A percentile compares a stretch with the other conserved stretches of the same genome.
phyloP scores from a whole-genome alignment of 2,329 filamentous ascomycete species.

The Ophiostoma ulmi region DNA sequence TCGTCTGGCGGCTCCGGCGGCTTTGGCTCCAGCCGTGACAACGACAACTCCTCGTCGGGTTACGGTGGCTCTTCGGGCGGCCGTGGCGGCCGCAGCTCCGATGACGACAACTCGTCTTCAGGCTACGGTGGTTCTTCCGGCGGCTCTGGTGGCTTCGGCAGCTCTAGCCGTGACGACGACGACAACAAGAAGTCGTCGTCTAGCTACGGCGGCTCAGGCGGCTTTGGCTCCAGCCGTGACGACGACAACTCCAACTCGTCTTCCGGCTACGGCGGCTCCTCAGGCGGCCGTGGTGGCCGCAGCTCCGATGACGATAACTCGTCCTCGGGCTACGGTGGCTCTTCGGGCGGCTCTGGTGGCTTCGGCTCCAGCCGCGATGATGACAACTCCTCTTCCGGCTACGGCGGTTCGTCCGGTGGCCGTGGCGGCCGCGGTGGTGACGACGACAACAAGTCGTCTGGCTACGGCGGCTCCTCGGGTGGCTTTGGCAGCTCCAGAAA shows the following conservation, averaged over 20 bases:
- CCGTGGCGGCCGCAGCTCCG: conserved; percentile 11
- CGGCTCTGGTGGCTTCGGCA: conserved; percentile 23
- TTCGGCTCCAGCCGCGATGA: conserved; percentile 19
- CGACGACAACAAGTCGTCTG: conserved; percentile 17
- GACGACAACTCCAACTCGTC: conserved; percentile 28
- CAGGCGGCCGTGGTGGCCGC: conserved; percentile 4
- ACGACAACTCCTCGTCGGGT: conserved; percentile 36
- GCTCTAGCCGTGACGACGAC: not conserved
- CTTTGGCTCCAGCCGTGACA: conserved; percentile 28
- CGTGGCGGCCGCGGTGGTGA: not conserved
- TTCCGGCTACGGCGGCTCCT: conserved; percentile 24
- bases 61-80: conserved; percentile 26
- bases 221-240: conserved; percentile 23
- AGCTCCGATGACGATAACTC: conserved; percentile 27
- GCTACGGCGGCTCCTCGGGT: conserved; percentile 19
- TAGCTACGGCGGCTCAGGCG: conserved; percentile 23
- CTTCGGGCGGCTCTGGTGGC: not conserved
- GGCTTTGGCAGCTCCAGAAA: conserved; percentile 19
- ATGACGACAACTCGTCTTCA: not conserved
- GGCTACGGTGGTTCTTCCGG: conserved; percentile 3
- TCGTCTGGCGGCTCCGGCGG: conserved; percentile 5
- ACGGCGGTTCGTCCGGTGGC: conserved; percentile 12
- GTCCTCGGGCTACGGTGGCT: not conserved
- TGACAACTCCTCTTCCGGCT: conserved; percentile 23
- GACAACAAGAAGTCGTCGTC: conserved; percentile 22